Base-by-base conservation (phyloP, 2,329 filamentous ascomycete genomes). In the Myriosclerotinia curreyana region DNA sequence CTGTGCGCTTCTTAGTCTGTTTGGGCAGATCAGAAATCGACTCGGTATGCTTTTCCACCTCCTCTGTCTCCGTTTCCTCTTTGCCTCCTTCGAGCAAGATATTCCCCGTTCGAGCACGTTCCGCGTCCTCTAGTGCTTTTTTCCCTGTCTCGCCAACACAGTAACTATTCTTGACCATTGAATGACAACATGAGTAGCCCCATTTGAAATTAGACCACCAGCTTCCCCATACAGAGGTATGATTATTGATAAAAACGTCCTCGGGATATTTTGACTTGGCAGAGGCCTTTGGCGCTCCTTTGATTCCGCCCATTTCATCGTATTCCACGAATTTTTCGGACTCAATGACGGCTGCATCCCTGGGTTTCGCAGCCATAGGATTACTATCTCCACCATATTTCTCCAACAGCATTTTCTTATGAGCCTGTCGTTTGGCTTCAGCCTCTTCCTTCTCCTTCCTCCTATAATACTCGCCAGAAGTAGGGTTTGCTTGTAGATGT, bases 161-260 rank as follows among this genome's bases (percentile, higher is more conserved):
- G 74, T 98, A 99, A 73, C 92, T 96, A 77, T 99, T 98, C 78
- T 96, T 97, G 67, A 96, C 85, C 28, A 87, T 88, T 0, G 92
- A 96, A 75, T 96, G 92, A 79, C 95, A 99, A 76, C 95, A 99
- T 28, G 90, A 85, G 76, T 96, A 99, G 1, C 95, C 95, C 95
- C 95, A 99, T 76, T 89, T 85, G 78, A 97, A 98, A 73, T 91
- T 87, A 61, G 87, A 85, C 95, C 95, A 99, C 95, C 95, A 99
- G 73, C 92, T 96, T 56, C 95, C 95, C 91, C 92, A 99, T 3
- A 96, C 88, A 0, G 89, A 88, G 3, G 86, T 92, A 77, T 99
- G 95, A 73, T 99, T 99, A 79, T 96, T 94, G 75, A 89, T 84
- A 62, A 90, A 79, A 0, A 97, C 82, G 72, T 99, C 92, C 74